These are phyloP conservation scores for Cyberlindnera maclurae DNA, from an alignment of 805 yeast species.

Conservation along the genomic window DNA sequence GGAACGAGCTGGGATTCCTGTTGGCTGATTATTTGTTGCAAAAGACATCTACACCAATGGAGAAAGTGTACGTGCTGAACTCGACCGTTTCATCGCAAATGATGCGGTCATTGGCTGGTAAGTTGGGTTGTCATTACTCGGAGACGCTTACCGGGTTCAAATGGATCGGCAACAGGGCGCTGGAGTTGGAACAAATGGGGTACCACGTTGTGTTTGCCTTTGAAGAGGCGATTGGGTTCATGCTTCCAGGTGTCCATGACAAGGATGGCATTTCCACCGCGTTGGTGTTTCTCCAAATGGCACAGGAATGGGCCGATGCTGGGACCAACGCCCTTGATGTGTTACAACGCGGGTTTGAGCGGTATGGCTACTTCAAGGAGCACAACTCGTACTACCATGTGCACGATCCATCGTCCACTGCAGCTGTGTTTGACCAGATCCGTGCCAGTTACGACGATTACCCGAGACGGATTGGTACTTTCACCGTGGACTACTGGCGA, in stretches of 20 bases:
- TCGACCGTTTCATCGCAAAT: conserved; percentile 92
- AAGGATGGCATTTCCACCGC: conserved; percentile 91
- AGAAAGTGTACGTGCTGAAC: conserved; percentile 53
- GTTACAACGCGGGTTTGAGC: conserved; percentile 49
- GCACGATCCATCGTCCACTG: conserved; percentile 44
- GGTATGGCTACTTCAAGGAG: conserved; percentile 78
- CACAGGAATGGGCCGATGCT: conserved; percentile 38
- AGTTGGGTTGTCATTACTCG: conserved; percentile 50
- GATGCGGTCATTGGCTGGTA: conserved; percentile 58
- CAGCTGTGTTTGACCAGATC: conserved; percentile 46
- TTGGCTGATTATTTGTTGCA: conserved; percentile 60
- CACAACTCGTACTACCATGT: conserved; percentile 81
- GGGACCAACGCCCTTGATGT: conserved; percentile 39
- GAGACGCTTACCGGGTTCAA: conserved; percentile 95
- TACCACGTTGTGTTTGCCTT: conserved; percentile 77
- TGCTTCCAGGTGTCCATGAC: conserved; percentile 80
- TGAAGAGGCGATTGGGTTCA: conserved; percentile 95
- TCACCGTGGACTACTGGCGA: conserved; percentile 59
- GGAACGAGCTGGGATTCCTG: conserved; percentile 83
- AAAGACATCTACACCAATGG: conserved; percentile 19
- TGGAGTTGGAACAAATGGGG: conserved; percentile 59
- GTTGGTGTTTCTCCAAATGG: conserved; percentile 65
- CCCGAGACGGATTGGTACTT: conserved; percentile 51
- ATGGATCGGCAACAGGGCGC: conserved; percentile 92
- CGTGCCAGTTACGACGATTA: conserved; percentile 28